phyloP scores from a whole-genome alignment of 2,329 filamentous ascomycete species.

The Parastagonospora avenae region DNA sequence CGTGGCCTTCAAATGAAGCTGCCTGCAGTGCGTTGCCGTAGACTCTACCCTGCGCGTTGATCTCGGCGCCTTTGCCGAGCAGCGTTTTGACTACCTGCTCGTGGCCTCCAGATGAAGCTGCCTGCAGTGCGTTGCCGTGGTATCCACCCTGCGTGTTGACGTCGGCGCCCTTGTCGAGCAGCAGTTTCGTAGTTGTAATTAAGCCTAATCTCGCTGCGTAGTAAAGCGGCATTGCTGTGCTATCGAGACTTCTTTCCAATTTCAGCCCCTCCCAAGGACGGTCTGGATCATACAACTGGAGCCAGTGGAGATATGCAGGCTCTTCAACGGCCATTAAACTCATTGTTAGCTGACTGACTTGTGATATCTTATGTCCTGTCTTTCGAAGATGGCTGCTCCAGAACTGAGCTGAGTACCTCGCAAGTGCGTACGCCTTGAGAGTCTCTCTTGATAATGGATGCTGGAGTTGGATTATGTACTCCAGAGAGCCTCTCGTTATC shows the following conservation, averaged over 20 bases:
- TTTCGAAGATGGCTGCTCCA: slow-evolving; percentile 30
- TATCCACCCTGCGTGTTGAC: no score
- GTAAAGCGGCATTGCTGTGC: slow-evolving; percentile 23
- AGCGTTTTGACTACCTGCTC: no score
- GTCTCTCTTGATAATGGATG: slow-evolving; percentile 5
- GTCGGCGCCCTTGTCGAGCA: no score
- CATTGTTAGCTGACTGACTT: slow-evolving; percentile 11
- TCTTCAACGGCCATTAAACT: slow-evolving; percentile 14
- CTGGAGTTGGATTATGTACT: slow-evolving; percentile 33
- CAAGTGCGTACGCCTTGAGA: slow-evolving; percentile 19
- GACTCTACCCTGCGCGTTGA: no score
- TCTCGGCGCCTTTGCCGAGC: no score
- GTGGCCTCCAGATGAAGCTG: no score
- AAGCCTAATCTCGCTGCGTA: slow-evolving; percentile 23
- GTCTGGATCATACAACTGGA: slow-evolving; percentile 23
- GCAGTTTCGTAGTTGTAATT: slow-evolving; percentile 12
- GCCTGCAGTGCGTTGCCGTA: no score
- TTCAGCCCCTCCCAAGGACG: slow-evolving; percentile 2
- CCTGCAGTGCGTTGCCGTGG: no score
- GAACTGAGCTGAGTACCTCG: slow-evolving; percentile 33
- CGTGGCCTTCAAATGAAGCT: no score
- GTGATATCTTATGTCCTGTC: slow-evolving; percentile 12
- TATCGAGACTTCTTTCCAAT: slow-evolving; percentile 4
- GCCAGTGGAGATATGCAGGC: slow-evolving; percentile 24
- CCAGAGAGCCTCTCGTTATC: slow-evolving; percentile 28